Evolutionary conservation across 352 stramenopile genomes (phyloP).

Genomic region (Globisporangium abappressorium): DNA sequence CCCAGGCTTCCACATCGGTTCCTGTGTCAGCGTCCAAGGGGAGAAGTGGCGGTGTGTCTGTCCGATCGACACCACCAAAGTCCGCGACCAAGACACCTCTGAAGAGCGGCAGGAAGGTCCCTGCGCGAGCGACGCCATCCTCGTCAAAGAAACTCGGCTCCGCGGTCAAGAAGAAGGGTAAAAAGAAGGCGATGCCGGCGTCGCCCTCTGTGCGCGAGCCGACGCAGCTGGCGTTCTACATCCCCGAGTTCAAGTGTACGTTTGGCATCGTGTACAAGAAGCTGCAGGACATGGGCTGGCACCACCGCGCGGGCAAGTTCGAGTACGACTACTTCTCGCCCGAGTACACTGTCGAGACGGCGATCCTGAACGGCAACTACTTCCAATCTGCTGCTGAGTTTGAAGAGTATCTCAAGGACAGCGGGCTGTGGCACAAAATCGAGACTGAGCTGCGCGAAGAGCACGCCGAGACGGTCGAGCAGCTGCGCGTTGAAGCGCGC

Average conservation of each 20-base stretch:
- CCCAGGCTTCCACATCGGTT: neutral
- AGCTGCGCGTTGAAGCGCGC: conserved; percentile 43
- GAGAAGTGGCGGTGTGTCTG: neutral
- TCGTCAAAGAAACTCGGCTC: conserved; percentile 17
- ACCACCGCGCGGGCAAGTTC: conserved; percentile 52
- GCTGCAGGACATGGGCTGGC: conserved; percentile 59
- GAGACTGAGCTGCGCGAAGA: conserved; percentile 51
- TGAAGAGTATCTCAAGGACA: conserved; percentile 58
- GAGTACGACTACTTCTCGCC: conserved; percentile 85
- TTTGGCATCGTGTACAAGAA: conserved; percentile 67
- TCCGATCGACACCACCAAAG: conserved; percentile 21
- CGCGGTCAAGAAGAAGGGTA: conserved; percentile 22
- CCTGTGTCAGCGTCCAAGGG: neutral
- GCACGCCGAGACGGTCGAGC: conserved; percentile 46
- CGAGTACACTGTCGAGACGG: conserved; percentile 49
- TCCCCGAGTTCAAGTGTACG: conserved; percentile 62
- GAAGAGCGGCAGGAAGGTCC: conserved; percentile 27
- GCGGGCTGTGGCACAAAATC: conserved; percentile 55
- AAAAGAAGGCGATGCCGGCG: conserved; percentile 5
- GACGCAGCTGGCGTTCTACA: conserved; percentile 33
- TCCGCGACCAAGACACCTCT: conserved; percentile 13
- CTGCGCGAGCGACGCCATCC: conserved; percentile 10
- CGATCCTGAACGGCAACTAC: conserved; percentile 55
- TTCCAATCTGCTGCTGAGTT: conserved; percentile 62
- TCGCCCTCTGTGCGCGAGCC: conserved; percentile 14